Evolutionary conservation across 2,329 filamentous ascomycete genomes (phyloP), one percentile per base, ranked within the genome.

Genomic region (Colletotrichum karsti): DNA sequence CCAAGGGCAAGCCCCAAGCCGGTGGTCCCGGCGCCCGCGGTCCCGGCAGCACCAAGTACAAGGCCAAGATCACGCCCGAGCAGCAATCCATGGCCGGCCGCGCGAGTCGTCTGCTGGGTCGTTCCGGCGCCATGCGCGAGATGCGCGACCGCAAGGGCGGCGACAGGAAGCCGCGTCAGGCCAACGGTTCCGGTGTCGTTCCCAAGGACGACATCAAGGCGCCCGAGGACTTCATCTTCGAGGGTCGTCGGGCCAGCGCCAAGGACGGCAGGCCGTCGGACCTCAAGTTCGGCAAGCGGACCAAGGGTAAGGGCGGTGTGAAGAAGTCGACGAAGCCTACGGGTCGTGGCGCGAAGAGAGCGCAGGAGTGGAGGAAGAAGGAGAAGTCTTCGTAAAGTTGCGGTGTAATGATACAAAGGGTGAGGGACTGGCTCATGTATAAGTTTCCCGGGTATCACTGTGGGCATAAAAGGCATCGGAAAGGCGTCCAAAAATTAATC

Each of bases 161-260:
- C 64, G 69, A 70, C 72, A 66, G 70, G 72, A 65, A 72, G 73
- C 68, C 68, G 69, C 67, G 18, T 64, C 28, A 28, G 42, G 41
- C 58, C 26, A 74, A 72, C 60, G 73, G 68, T 56, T 70, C 69
- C 39, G 71, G 68, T 48, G 72, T 68, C 41, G 69, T 69, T 18
- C 67, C 70, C 20, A 67, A 69, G 44, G 76, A 63, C 3, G 76
- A 62, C 5, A 77, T 87, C 71, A 87, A 88, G 79, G 85, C 87
- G 1, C 91, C 91, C 0, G 91, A 94, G 78, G 83, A 85, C 15
- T 88, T 95, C 70, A 87, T 95, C n/a, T 95, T 95, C 73, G 93
- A 97, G 78, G 93, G 93, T 0, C 90, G 91, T 70, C 87, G 93
- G 60, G 93, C 93, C 9, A 93, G 87, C 61, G 82, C 86, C 33